These are phyloP conservation scores for Melocanna baccifera DNA, from an alignment of 176 grass and related monocot genomes.

Conservation along the genomic window DNA sequence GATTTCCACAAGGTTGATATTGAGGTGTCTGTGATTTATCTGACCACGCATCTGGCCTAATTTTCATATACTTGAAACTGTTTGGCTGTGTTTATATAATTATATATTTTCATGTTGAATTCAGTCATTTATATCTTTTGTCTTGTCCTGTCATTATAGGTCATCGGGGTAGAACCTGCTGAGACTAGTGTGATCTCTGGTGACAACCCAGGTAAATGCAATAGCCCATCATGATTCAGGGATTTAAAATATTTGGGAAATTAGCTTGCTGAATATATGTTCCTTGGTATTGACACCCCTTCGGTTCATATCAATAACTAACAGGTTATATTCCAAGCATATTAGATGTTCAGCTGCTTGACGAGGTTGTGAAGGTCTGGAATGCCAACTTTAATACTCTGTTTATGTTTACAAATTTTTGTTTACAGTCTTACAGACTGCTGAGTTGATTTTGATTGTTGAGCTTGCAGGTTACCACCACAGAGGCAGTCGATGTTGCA, in stretches of 20 bases:
- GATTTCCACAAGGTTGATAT: not conserved
- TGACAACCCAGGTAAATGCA: conserved; percentile 62
- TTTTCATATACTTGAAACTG: not conserved
- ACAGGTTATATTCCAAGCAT: conserved; percentile 91
- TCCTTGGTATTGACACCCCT: conserved; percentile 9
- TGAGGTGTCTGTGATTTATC: not conserved
- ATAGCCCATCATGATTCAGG: conserved; percentile 2
- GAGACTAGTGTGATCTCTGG: conserved; percentile 90
- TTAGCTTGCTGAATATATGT: not conserved
- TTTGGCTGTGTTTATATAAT: not conserved
- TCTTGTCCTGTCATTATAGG: conserved; percentile 36
- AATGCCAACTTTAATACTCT: conserved; percentile 26
- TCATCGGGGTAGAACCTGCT: conserved; percentile 94
- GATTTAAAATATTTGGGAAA: conserved; percentile 4
- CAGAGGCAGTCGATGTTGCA: conserved; percentile 79
- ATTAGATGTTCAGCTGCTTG: conserved; percentile 83
- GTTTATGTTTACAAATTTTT: conserved; percentile 26
- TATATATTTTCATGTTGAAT: not conserved
- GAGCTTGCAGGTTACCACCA: conserved; percentile 66
- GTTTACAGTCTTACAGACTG: not conserved
- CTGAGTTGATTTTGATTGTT: conserved; percentile 22
- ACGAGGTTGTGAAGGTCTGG: conserved; percentile 93
- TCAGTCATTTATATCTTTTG: not conserved
- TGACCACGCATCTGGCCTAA: not conserved
- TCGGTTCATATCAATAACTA: conserved; percentile 18